A percentile compares a stretch with the other conserved stretches of the same genome.
Conservation (phyloP, 1,284 basidiomycete genomes). For the Rhodotorula sp. region DNA sequence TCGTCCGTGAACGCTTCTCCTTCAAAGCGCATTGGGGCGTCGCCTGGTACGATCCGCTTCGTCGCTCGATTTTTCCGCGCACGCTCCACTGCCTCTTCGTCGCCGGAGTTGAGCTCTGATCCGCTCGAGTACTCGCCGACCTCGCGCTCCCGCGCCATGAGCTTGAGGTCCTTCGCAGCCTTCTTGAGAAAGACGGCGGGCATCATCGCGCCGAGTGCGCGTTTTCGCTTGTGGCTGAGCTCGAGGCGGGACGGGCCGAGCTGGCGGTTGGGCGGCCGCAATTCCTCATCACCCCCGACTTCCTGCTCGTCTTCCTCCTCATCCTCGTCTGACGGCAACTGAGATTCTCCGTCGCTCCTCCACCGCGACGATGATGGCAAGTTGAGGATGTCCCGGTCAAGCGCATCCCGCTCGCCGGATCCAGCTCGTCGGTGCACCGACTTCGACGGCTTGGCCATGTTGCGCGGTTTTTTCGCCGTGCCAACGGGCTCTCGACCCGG, state of each 20-base stretch:
- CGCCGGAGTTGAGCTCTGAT: slow-evolving; percentile 34
- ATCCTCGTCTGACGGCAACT: background rate
- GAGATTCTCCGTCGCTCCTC: slow-evolving; percentile 10
- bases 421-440: slow-evolving; percentile 1
- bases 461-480: background rate
- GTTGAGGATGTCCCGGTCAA: slow-evolving; percentile 26
- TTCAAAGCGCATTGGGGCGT: slow-evolving; percentile 30
- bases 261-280: background rate
- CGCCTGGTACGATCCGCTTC: slow-evolving; percentile 1
- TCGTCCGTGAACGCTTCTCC: slow-evolving; percentile 40
- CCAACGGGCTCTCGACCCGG: background rate
- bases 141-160: slow-evolving; percentile 40
- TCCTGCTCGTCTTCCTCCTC: background rate
- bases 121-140: slow-evolving; percentile 13
- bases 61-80: slow-evolving; percentile 13
- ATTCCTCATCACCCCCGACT: background rate
- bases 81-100: slow-evolving; percentile 25
- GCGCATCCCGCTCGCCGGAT: background rate
- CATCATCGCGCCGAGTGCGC: slow-evolving; percentile 41
- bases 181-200: slow-evolving; percentile 43
- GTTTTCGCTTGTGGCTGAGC: slow-evolving; percentile 35
- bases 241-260: slow-evolving; percentile 13
- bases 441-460: slow-evolving; percentile 10
- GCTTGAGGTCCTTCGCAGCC: slow-evolving; percentile 38
- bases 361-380: background rate